Evolutionary conservation across 2,329 filamentous ascomycete species (phyloP), one percentile per base, ranked within the genome.

Genomic region (Fusarium incarnatum): DNA sequence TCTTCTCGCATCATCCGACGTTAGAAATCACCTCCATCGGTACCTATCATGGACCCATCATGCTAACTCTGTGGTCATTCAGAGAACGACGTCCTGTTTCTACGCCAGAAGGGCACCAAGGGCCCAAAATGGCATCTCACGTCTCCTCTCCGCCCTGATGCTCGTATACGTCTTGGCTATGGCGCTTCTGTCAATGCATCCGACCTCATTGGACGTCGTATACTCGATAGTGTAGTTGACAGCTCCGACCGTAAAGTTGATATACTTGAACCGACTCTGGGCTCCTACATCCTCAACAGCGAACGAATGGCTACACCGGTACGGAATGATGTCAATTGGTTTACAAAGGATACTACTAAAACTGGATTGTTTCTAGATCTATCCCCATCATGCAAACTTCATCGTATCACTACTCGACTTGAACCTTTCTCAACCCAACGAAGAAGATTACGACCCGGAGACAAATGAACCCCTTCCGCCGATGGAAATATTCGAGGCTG

Each of bases 401-500:
- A 94, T 96, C 55, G 90, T 94, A 40, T 91, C 89, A 2, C 83
- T 94, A 25, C 85, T 97, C 23, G 92, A 96, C 77, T 84, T 96
- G 46, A 90, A 95, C 77, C 86, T 89, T 30, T 76, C 82, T 5
- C 78, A 81, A 73, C 73, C 81, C 30, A 69, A 74, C 40, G 75
- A 80, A 64, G 77, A 80, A 25, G 77, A 78, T 22, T 63, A 74
- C 13, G 72, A 73, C 28, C 16, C 15, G 10, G 41, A 48, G 16
- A 77, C 79, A 8, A 77, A 80, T 15, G 72, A 79, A 16, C 20
- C 28, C 6, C 27, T 49, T 34, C 79, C 82, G 11, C 87, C 85
- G 1, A 78, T 94, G 15, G 91, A 95, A 76, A 92, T 96, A 46
- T 89, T 96, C 55, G 93, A 96, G 79, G 92, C 92, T 48, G 93